Percentiles rank a stretch among this genome's conserved stretches.
Conservation (phyloP, 192 early-diverging fungal genomes). For the Coemansia asiatica region DNA sequence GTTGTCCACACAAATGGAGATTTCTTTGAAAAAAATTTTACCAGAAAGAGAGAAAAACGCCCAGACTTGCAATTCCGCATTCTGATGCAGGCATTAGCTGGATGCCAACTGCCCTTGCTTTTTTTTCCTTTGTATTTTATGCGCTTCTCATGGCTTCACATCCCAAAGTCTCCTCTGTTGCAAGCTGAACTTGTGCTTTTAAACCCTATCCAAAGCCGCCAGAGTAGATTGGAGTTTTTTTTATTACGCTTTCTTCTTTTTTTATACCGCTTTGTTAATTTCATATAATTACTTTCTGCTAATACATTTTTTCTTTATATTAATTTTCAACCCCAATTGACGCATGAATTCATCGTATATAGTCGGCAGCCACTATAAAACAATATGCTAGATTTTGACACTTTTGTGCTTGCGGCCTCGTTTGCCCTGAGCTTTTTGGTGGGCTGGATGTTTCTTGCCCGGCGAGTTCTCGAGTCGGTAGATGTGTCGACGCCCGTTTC, state of each 20-base stretch:
- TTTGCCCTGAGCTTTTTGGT: conserved; percentile 69
- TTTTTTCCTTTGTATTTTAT: background rate
- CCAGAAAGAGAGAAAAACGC: conserved; percentile 2
- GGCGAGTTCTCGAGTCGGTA: conserved; percentile 69
- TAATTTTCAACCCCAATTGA: background rate
- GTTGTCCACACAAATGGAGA: background rate
- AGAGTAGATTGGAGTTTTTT: background rate
- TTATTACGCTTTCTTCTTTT: background rate
- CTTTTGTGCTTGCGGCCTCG: conserved; percentile 60
- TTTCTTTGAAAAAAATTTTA: background rate
- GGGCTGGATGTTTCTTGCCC: conserved; percentile 69
- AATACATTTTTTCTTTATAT: background rate
- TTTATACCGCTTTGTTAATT: background rate
- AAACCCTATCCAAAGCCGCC: background rate
- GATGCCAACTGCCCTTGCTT: background rate
- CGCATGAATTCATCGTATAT: conserved; percentile 3
- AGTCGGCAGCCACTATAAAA: conserved; percentile 1
- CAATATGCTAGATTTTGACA: conserved; percentile 43
- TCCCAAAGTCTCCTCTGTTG: background rate
- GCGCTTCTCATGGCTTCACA: background rate
- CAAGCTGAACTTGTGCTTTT: background rate
- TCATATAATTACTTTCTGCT: no score
- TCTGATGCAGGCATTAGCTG: background rate
- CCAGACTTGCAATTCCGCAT: background rate
- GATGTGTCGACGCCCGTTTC: conserved; percentile 53